These are phyloP conservation scores for Zoysia japonica DNA, from an alignment of 176 grass and related monocot species.

Conservation along the genomic window DNA sequence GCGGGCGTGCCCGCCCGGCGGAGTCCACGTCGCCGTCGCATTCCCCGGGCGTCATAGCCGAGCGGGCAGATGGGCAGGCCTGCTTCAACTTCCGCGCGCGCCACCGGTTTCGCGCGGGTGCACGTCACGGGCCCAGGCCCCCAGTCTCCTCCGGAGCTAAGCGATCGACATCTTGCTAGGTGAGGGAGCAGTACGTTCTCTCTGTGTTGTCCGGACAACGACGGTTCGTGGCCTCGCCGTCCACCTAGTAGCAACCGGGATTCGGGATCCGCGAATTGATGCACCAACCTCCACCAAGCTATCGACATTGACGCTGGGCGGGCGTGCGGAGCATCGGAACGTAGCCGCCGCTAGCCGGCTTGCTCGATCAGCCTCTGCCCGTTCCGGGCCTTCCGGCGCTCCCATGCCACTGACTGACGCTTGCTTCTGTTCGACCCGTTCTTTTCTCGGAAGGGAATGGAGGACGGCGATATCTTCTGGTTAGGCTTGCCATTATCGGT, in stretches of 20 bases:
- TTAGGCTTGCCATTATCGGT: background rate
- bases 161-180: too few species aligned
- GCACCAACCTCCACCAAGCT: slow-evolving; percentile 24
- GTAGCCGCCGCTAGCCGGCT: background rate
- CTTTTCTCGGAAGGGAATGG: background rate
- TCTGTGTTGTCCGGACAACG: background rate
- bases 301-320: background rate
- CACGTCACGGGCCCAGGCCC: too few species aligned
- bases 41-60: slow-evolving; percentile 26
- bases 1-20: background rate
- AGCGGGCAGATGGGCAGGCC: background rate
- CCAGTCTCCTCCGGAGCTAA: too few species aligned
- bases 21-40: slow-evolving; percentile 7
- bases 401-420: background rate
- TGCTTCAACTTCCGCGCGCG: background rate
- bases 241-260: background rate
- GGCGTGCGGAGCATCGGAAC: slow-evolving; percentile 16
- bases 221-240: background rate
- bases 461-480: background rate
- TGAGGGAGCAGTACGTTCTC: background rate
- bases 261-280: slow-evolving; percentile 39
- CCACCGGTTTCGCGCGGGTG: slow-evolving; percentile 29
- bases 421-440: background rate
- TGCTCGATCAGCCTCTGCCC: background rate
- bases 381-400: too few species aligned